Base-by-base conservation (phyloP, 345 rosid genomes). In the Erysimum cheiranthoides region DNA sequence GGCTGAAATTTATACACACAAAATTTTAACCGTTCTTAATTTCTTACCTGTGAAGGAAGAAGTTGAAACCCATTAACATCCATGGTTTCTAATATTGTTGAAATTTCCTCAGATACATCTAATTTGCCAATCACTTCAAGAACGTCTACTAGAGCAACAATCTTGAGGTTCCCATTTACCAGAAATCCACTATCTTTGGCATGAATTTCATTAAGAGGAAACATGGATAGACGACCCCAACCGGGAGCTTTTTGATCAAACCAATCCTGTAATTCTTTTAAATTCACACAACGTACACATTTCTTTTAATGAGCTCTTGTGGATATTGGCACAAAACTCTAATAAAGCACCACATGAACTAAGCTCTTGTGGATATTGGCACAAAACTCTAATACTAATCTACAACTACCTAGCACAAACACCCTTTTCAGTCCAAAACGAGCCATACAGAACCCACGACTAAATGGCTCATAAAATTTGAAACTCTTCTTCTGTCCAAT, bases 61-160 rank as follows among this genome's bases (percentile, higher is more conserved):
- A 68, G 27, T 27, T 52, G 49, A 32, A 65, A 65, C 17, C 57
- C 57, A 32, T 65, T 17, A 11, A 65, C 31, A 65, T 65, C 10
- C 28, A 17, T 21, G 13, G 32, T 42, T 61, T 61, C 51, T 0
- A 12, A 3, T 32, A 47, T 16, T 31, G 43, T 47, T 65, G 70
- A 16, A 30, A 42, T 31, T 65, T 65, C 70, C 10, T 65, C 70
- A 16, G 56, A 43, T n/a, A 57, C 66, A 4, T 74, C 73, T 16
- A 74, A 8, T 47, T 74, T 74, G 0, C 78, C 79, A 42, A 70
- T 61, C n/a, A 47, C 6, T 76, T 67, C 61, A 53, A 69, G 75
- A 60, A 72, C 34, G 0, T 67, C 30, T 56, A 93, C 82, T 78
- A 89, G 96, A 61, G 81, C 92, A 84, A 86, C 93, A 54, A 93